These are phyloP conservation scores for Yamadazyma insecticola DNA, from an alignment of 805 yeast species.

Conservation along the genomic window DNA sequence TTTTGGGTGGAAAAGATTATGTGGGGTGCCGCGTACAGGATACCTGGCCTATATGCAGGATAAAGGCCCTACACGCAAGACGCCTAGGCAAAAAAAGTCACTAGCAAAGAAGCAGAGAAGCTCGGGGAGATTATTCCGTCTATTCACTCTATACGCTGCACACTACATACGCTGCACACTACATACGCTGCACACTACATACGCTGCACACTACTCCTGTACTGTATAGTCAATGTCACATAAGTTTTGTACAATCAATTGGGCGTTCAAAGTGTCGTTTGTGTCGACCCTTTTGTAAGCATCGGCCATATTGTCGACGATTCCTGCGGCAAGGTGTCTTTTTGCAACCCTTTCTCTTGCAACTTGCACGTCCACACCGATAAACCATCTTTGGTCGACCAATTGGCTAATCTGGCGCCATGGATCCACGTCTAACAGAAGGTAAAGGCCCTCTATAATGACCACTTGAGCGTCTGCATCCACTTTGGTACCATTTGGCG, in stretches of 20 bases:
- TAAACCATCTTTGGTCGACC: slow-evolving; percentile 46
- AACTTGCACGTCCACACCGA: slow-evolving; percentile 39
- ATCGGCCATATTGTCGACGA: slow-evolving; percentile 41
- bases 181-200: too few relatives aligned
- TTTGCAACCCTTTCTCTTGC: slow-evolving; percentile 58
- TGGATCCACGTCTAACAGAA: slow-evolving; percentile 51
- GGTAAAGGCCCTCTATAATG: slow-evolving; percentile 73
- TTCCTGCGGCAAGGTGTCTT: slow-evolving; percentile 59
- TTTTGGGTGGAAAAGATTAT: too few relatives aligned
- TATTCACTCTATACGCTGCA: too few relatives aligned
- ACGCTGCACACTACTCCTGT: too few relatives aligned
- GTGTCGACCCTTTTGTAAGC: slow-evolving; percentile 48
- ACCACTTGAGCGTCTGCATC: slow-evolving; percentile 47
- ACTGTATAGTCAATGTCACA: too few relatives aligned
- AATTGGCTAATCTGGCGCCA: slow-evolving; percentile 50
- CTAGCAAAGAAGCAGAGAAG: too few relatives aligned
- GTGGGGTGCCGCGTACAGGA: too few relatives aligned
- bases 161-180: too few relatives aligned
- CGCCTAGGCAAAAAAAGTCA: too few relatives aligned
- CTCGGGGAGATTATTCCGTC: not conserved
- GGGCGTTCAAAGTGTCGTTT: slow-evolving; percentile 66
- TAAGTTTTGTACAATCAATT: slow-evolving; percentile 19
- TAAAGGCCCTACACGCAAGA: too few relatives aligned
- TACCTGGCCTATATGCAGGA: too few relatives aligned
- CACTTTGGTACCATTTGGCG: slow-evolving; percentile 45